Percentiles rank a stretch among this genome's conserved stretches.
Evolutionary conservation across 768 basidiomycete species (phyloP).

Genomic region (Mycena metata): DNA sequence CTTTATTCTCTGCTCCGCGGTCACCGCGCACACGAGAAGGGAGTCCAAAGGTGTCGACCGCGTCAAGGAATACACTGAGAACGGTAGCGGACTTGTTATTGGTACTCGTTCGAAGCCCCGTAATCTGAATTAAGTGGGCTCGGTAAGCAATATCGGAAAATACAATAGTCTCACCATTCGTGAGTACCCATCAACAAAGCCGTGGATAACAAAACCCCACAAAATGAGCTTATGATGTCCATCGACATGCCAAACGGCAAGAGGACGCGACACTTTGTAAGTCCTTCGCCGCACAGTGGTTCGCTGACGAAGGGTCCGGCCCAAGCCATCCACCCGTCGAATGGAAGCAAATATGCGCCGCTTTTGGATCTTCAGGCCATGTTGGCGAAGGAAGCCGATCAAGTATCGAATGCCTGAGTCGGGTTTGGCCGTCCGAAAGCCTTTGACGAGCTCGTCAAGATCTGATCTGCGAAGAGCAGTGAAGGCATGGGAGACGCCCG

Average conservation of each 20-base stretch:
- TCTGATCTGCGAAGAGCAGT: background rate
- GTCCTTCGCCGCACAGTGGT: slow-evolving; percentile 23
- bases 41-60: no score
- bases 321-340: slow-evolving; percentile 40
- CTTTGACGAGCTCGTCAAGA: background rate
- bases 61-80: no score
- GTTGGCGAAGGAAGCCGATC: slow-evolving; percentile 37
- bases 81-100: no score
- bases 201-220: slow-evolving; percentile 47
- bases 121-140: no score
- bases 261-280: slow-evolving; percentile 39
- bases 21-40: no score
- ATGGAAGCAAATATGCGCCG: slow-evolving; percentile 34
- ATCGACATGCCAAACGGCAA: slow-evolving; percentile 44
- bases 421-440: background rate
- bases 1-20: no score
- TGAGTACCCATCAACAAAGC: slow-evolving; percentile 46
- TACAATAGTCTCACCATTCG: slow-evolving; percentile 45
- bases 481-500: background rate
- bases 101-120: no score
- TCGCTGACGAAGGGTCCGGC: slow-evolving; percentile 31
- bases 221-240: slow-evolving; percentile 45
- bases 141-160: no score
- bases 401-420: slow-evolving; percentile 42
- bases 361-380: slow-evolving; percentile 39